These are phyloP conservation scores for Arabidopsis arenosa DNA, from an alignment of 345 rosid species.

Conservation along the genomic window DNA sequence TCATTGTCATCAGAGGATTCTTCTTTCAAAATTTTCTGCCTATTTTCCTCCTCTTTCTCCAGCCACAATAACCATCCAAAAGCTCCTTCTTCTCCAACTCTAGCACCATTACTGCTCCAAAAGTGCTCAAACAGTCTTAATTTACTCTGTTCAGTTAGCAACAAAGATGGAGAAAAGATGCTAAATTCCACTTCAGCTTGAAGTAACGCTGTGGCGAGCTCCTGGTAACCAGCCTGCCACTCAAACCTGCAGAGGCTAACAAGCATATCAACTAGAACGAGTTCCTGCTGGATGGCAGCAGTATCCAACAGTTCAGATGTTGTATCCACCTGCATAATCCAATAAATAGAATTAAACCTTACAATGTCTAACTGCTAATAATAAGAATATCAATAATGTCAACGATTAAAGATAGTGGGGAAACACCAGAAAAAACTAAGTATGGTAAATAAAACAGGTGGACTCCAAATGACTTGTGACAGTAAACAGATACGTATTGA, in stretches of 20 bases:
- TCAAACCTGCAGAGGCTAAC: slow-evolving; percentile 88
- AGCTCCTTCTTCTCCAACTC: slow-evolving; percentile 97
- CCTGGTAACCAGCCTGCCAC: slow-evolving; percentile 95
- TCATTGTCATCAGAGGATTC: slow-evolving; percentile 61
- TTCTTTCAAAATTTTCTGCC: slow-evolving; percentile 72
- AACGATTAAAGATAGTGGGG: slow-evolving; percentile 1
- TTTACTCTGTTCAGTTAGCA: slow-evolving; percentile 71
- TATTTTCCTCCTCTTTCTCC: slow-evolving; percentile 91
- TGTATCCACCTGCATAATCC: slow-evolving; percentile 65
- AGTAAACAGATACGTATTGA: slow-evolving; percentile 19
- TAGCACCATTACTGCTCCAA: slow-evolving; percentile 83
- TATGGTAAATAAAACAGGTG: slow-evolving; percentile 10
- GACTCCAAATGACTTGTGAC: slow-evolving; percentile 29
- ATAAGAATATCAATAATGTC: slow-evolving; percentile 15
- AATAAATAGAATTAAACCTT: slow-evolving; percentile 25
- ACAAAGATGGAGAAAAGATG: slow-evolving; percentile 82
- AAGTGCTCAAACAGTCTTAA: slow-evolving; percentile 92
- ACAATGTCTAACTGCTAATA: slow-evolving; percentile 21
- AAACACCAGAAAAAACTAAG: not conserved
- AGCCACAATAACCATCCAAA: slow-evolving; percentile 91
- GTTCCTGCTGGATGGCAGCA: slow-evolving; percentile 64
- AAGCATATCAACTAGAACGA: slow-evolving; percentile 87
- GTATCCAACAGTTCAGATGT: slow-evolving; percentile 54
- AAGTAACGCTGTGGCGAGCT: slow-evolving; percentile 83
- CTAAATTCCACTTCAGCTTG: slow-evolving; percentile 95